Evolutionary conservation across 352 stramenopile species (phyloP).

Genomic region (Globisporangium viniferum): DNA sequence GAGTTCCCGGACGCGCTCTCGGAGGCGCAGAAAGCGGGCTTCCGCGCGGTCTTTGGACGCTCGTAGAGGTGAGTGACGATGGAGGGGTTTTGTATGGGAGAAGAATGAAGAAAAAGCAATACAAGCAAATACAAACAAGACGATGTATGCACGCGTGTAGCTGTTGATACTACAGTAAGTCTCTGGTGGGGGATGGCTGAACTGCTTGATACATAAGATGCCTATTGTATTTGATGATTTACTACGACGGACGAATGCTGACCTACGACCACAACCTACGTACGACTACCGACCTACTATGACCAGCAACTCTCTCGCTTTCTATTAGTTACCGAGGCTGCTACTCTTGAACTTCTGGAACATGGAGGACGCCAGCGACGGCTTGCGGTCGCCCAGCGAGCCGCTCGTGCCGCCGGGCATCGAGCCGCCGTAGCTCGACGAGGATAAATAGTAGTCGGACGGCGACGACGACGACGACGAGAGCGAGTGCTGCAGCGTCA

Average conservation of each 20-base stretch:
- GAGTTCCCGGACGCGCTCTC: conserved; percentile 91
- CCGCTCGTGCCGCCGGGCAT: conserved; percentile 5
- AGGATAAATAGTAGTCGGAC: conserved; percentile 44
- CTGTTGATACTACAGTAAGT: too few relatives aligned
- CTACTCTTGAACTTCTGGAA: conserved; percentile 63
- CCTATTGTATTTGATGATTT: conserved; percentile 7
- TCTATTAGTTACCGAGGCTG: conserved; percentile 9
- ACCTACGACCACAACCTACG: background rate
- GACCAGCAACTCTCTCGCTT: background rate
- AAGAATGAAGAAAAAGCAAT: background rate
- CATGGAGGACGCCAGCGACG: conserved; percentile 43
- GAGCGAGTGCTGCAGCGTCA: conserved; percentile 12
- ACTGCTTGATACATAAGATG: background rate
- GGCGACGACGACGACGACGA: conserved; percentile 28
- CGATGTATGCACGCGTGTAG: background rate
- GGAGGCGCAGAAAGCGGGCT: conserved; percentile 73
- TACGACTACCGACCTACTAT: background rate
- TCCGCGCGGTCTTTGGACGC: conserved; percentile 48
- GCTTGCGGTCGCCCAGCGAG: conserved; percentile 39
- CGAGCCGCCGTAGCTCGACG: conserved; percentile 24
- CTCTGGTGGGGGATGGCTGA: too few relatives aligned
- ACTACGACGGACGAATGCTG: background rate
- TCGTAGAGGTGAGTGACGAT: conserved; percentile 16
- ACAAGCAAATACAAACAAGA: background rate
- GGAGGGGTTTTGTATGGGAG: background rate